Evolutionary conservation across 345 rosid species (phyloP), one percentile per base, ranked within the genome.

Genomic region (Draba incana): DNA sequence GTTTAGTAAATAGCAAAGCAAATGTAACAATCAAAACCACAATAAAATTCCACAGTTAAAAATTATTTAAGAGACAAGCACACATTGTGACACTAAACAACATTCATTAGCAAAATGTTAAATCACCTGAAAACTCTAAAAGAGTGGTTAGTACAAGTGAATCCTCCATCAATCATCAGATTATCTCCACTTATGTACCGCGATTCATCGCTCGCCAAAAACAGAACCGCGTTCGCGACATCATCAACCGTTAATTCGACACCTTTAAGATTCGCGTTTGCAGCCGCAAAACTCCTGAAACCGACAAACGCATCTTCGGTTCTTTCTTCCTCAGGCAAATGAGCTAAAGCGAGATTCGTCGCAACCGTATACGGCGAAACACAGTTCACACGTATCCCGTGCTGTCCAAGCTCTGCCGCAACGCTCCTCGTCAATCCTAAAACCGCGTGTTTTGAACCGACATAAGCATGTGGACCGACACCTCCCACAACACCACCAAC

Each of bases 301-400:
- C 85, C 96, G 0, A 1, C 70, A 66, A 68, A 5, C 0, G 82
- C 85, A 33, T 79, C 97, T 7, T 87, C 92, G 0, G 89, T 90
- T 71, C 92, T 81, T 74, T 90, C 88, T 0, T 84, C 96, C 77
- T 81, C 88, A 0, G 74, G 97, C 74, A 90, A 75, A 83, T 88
- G 89, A 78, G 94, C 87, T 70, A 90, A 10, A 0, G 97, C 79
- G 67, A 93, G 80, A 31, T 77, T 72, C 0, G 97, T 93, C 2
- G 77, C 61, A 30, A 88, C 86, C 1, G 76, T 85, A n/a, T 90
- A 93, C 57, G 98, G 97, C 3, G 98, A 93, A 59, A 93, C 89
- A 13, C 97, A 93, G 84, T 93, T 93, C 53, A 93, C 92, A 0
- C 97, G 91, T 59, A 93, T 93, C 70, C 97, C 96, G 10, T 93